Evolutionary conservation across 352 stramenopile genomes (phyloP), one percentile per base, ranked within the genome.

Genomic region (Pythium inflatum): DNA sequence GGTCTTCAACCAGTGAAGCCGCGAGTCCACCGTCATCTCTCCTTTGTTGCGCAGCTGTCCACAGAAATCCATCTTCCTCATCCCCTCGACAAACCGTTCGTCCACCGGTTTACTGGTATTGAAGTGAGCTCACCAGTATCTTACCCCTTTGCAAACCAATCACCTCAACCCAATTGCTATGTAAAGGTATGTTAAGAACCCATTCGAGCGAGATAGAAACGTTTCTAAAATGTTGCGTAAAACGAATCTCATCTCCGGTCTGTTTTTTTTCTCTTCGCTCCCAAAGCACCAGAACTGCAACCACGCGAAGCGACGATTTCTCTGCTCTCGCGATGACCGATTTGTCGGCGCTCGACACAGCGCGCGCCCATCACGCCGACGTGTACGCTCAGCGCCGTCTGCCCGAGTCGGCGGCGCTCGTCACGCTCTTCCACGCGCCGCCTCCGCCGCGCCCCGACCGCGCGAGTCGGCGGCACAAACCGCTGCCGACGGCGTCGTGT

Each of bases 81-180:
- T 46, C 31, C 2, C 49, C 14, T 4, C 12, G 4, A 18, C 13
- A 22, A 14, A 49, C 36, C 25, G 36, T 34, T 62, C 20, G 55
- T 62, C 40, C 28, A 62, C 55, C 55, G 57, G 43, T 64, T 64
- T 67, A 68, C 61, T 56, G 61, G 61, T 58, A 38, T 25, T n/a
- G n/a, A n/a, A n/a, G n/a, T n/a, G n/a, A n/a, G n/a, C n/a, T n/a
- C 64, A 71, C 64, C 64, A 71, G 64, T 71, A 71, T 71, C 64
- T 66, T 71, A 56, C 34, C 40, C 64, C 64, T 66, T 51, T 53
- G 14, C 1, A 46, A 65, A 30, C 5, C 27, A 16, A 56, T 71
- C 12, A 36, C 18, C 1, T 28, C 8, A 22, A 71, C 33, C 46
- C 30, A 61, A 71, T 66, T 46, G 27, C 12, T 60, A 60, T 56